phyloP scores from a whole-genome alignment of 371 early-diverging fungal genomes.

The Sanchytrium tribonematis region DNA sequence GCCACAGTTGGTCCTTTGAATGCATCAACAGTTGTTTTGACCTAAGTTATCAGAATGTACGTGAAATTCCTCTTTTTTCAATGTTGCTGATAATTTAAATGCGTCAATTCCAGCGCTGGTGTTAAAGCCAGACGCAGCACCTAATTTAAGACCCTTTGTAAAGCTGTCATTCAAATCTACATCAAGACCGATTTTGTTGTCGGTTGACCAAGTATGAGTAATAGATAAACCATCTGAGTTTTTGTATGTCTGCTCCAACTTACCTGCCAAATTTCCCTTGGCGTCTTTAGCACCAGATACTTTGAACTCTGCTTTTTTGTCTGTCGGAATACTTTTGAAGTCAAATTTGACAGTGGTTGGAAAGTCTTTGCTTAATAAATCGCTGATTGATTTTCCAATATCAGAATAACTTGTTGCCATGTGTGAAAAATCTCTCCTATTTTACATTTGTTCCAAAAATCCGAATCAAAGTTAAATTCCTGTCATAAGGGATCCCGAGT shows the following conservation, averaged over 20 bases:
- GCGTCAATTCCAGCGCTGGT: slow-evolving; percentile 10
- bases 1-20: slow-evolving; percentile 49
- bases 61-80: neutral
- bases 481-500: too few relatives aligned
- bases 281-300: neutral
- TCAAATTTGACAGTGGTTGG: neutral
- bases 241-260: neutral
- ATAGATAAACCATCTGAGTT: slow-evolving; percentile 25
- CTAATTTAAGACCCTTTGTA: slow-evolving; percentile 36
- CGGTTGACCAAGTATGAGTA: slow-evolving; percentile 80
- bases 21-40: slow-evolving; percentile 28
- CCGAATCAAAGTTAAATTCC: too few relatives aligned
- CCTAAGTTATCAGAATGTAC: neutral
- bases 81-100: neutral
- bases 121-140: slow-evolving; percentile 24
- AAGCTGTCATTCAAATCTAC: slow-evolving; percentile 75
- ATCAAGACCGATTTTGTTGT: slow-evolving; percentile 63
- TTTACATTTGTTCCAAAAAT: too few relatives aligned
- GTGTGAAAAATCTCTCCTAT: neutral
- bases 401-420: neutral
- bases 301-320: neutral
- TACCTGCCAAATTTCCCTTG: neutral
- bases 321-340: neutral
- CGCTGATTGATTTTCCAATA: neutral
- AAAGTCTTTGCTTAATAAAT: neutral